Base-by-base conservation (phyloP, 2,329 filamentous ascomycete species). In the Arthrobotrys sphaeroides region DNA sequence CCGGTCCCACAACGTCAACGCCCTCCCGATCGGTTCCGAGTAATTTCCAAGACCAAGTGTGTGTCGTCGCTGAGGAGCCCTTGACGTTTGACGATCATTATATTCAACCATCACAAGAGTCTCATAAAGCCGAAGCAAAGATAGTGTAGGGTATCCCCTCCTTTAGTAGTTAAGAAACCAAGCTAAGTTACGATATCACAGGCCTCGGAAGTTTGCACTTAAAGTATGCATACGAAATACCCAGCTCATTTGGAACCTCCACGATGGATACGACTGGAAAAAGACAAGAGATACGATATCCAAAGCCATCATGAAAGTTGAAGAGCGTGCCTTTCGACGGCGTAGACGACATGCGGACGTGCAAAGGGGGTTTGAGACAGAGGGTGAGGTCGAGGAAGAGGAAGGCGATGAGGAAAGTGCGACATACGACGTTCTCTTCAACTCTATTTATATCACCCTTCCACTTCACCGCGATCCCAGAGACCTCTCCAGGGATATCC, bases 231-330 rank as follows among this genome's bases (percentile, higher is more conserved):
- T 98, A 13, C 90, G 92, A 24, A 93, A 97, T 80, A 90, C 97
- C 4, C 93, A 98, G 81, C 85, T 97, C 60, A 97, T 98, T 73
- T 99, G 95, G 95, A 96, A 99, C 80, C 85, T 99, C 0, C 97
- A 95, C 82, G 95, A 99, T 84, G 95, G 95, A 0, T 99, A 97
- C 81, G 96, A 99, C 82, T 99, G 96, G 96, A 88, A 90, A 78
- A 87, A 88, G 45, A 99, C 96, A 0, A 88, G 94, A 45, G 91
- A 95, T 77, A 88, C 90, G 2, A 97, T 99, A 68, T 89, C 90
- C 20, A 91, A 94, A 80, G 93, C 93, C 5, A 93, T 99, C 1
- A 89, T 95, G 73, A 90, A 96, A 62, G 90, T 99, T 1, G 93
- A 99, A 82, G 86, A 86, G 45, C 92, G 90, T 81, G 93, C 93